Base-by-base conservation (phyloP, 148 eudicot genomes). In the Vaccinium darrowii region DNA sequence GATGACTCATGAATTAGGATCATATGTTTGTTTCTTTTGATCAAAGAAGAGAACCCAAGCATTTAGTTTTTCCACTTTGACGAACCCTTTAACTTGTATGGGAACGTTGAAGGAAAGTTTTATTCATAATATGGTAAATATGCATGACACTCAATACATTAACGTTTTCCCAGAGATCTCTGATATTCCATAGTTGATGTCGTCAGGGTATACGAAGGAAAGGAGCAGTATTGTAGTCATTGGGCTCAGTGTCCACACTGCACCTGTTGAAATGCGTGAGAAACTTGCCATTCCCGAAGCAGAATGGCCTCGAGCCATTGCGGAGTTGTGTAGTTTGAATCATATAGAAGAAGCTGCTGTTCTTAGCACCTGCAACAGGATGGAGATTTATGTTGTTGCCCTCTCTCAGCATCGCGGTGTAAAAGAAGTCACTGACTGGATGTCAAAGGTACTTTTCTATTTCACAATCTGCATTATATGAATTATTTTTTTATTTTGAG, bases 231-330 rank as follows among this genome's bases (percentile, higher is more conserved):
- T 96, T 65, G 97, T 94, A 58, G 99, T 93, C 5, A 92, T 96
- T 75, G 99, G 99, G 80, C 94, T 96, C 18, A 96, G 98, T 76
- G 83, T 96, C 82, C 99, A 96, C 83, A 91, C 97, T 19, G 79
- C 95, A 54, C 99, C 99, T 12, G 98, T 96, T 14, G 98, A 96
- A 85, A 92, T 92, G 91, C 94, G 99, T 57, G 99, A 96, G 88
- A 96, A 96, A 85, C 98, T 96, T 84, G 99, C 98, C n/a, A 90
- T 96, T 89, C 99, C 99, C 13, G 99, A 96, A 90, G 98, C 99
- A 30, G 99, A 96, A 84, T 96, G 99, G 99, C 99, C 97, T 36
- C 89, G 95, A 71, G 99, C 99, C 49, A 96, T 96, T 27, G 90
- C 90, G 58, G 99, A 96, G 86, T 88, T 96, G 12, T 96, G 99